phyloP scores from a whole-genome alignment of 768 basidiomycete species.

The Tricholomella constricta region DNA sequence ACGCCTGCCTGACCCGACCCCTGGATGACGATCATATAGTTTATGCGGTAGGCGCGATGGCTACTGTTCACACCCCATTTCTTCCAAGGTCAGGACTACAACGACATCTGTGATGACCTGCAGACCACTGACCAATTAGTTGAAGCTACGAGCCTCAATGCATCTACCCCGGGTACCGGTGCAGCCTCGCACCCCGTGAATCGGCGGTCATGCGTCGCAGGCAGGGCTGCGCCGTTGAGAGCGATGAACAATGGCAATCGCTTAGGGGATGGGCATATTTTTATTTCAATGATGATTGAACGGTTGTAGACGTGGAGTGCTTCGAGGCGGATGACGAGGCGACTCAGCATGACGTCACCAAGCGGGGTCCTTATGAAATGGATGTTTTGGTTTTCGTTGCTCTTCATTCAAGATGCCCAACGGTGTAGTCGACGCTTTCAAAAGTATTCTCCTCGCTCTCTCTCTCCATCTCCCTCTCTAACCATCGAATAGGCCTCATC shows the following conservation, averaged over 20 bases:
- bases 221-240: not conserved
- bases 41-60: too few species aligned
- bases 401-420: conserved; percentile 50
- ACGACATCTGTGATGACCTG: not conserved
- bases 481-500: conserved; percentile 62
- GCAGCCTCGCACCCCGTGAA: too few species aligned
- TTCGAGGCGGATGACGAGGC: too few species aligned
- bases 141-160: not conserved
- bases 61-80: not conserved
- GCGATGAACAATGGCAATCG: too few species aligned
- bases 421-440: conserved; percentile 82
- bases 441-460: conserved; percentile 54
- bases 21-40: too few species aligned
- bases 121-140: too few species aligned
- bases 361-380: conserved; percentile 12
- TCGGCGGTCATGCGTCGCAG: not conserved
- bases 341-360: conserved; percentile 17
- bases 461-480: conserved; percentile 14
- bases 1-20: too few species aligned
- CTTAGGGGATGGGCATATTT: too few species aligned
- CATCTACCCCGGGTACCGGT: not conserved
- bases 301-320: not conserved
- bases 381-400: conserved; percentile 6
- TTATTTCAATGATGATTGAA: not conserved
- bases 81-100: not conserved